A percentile compares a stretch with the other conserved stretches of the same genome.
phyloP scores from a whole-genome alignment of 176 grass and related monocot genomes.

The Oryza glaberrima region DNA sequence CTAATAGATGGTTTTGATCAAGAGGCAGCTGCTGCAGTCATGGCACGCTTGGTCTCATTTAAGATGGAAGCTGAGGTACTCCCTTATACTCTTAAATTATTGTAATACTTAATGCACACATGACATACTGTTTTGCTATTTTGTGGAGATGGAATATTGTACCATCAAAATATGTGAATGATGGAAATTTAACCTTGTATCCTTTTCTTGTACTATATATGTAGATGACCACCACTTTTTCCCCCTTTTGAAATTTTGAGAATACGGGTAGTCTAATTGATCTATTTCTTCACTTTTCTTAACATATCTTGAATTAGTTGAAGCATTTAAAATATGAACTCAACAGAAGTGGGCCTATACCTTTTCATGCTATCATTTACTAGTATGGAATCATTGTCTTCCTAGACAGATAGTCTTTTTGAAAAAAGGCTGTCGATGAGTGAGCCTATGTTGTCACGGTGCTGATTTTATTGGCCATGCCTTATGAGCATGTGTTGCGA shows the following conservation, averaged over 20 bases:
- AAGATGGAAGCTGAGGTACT: conserved; percentile 96
- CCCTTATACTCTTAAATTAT: conserved; percentile 15
- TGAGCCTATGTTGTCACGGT: not conserved
- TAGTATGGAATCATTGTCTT: not conserved
- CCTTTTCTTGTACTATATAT: not conserved
- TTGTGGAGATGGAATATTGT: not conserved
- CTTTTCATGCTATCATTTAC: conserved; percentile 14
- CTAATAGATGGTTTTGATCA: conserved; percentile 93
- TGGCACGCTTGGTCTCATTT: conserved; percentile 86
- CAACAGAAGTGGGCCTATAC: not conserved
- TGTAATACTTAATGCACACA: conserved; percentile 15
- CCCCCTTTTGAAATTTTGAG: not conserved
- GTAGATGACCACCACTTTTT: not conserved
- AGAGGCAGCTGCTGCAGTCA: conserved; percentile 92
- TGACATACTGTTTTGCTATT: not conserved
- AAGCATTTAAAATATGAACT: not conserved
- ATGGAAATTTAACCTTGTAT: not conserved
- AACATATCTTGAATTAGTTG: conserved; percentile 3
- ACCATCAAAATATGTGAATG: conserved; percentile 13
- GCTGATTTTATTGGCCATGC: not conserved
- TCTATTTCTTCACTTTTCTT: not conserved
- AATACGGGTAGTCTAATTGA: not conserved
- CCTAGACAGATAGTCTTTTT: not conserved
- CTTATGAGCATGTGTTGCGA: not conserved
- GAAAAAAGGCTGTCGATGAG: not conserved